These are phyloP conservation scores for Circinella umbellata DNA, from an alignment of 371 early-diverging fungal species.

Conservation along the genomic window DNA sequence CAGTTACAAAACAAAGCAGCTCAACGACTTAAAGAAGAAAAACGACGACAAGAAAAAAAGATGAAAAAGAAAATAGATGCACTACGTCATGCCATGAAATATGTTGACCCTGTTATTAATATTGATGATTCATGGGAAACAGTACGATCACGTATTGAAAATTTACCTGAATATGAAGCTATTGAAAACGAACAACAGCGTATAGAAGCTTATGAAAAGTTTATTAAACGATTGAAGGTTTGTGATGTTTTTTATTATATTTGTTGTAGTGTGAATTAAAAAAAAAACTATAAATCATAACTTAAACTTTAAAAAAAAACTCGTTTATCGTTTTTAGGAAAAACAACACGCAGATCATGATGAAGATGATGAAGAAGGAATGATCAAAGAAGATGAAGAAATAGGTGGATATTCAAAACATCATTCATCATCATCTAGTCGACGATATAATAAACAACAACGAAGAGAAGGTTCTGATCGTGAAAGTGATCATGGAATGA, in stretches of 20 bases:
- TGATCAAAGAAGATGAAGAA: constrained; percentile 33
- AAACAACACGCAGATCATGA: constrained; percentile 26
- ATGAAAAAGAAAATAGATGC: constrained; percentile 75
- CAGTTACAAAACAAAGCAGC: constrained; percentile 61
- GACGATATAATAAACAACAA: constrained; percentile 17
- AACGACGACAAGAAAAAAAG: constrained; percentile 71
- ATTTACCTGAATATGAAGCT: constrained; percentile 63
- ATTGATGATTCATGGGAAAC: constrained; percentile 73
- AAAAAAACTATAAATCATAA: not conserved
- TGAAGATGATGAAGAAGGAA: constrained; percentile 33
- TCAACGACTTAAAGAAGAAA: constrained; percentile 73
- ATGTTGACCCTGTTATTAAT: constrained; percentile 63
- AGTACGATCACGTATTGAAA: constrained; percentile 59
- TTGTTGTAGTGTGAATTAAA: not conserved
- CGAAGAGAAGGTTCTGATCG: constrained; percentile 21
- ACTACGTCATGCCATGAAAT: constrained; percentile 73
- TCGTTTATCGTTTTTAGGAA: constrained; percentile 12
- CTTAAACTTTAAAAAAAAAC: not conserved
- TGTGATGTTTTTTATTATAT: not conserved
- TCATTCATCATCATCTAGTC: constrained; percentile 8
- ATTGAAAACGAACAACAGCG: constrained; percentile 69
- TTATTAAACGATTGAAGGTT: constrained; percentile 71
- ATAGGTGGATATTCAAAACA: constrained; percentile 12
- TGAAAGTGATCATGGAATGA: constrained; percentile 19
- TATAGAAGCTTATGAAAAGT: constrained; percentile 79